Evolutionary conservation across 192 early-diverging fungal genomes (phyloP), one percentile per base, ranked within the genome.

Genomic region (Backusella parvicylindrica): DNA sequence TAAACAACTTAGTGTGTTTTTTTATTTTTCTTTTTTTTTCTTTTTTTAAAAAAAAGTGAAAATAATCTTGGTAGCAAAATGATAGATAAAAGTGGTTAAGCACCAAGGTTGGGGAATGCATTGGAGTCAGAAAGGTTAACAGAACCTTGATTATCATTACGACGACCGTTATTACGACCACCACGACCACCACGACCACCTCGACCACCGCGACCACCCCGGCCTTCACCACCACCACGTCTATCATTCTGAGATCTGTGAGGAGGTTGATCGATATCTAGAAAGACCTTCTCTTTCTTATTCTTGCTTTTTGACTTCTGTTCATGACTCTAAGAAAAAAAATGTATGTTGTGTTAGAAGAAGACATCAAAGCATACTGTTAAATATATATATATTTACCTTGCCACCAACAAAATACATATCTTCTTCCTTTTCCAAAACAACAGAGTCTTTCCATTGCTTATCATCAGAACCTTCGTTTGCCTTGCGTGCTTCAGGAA

Each of bases 381-480:
- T 66, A 21, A 23, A 30, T 30, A 30, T 2, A n/a, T 35, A 35
- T 66, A 21, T 53, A 43, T 11, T 36, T 70, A 91, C 93, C 86
- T 92, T 93, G 74, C 84, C 85, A 71, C 84, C 85, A 71, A 85
- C 84, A 30, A 92, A 89, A 75, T 90, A 93, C 74, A 89, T 90
- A 37, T 90, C 93, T 67, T 92, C 90, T 49, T 94, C 92, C 77
- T 91, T 90, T 72, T 89, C 79, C 73, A 97, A 84, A 33, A 87
- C 82, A 70, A 91, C 88, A 65, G 87, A 82, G 67, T 86, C 85
- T 87, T 94, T 94, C 89, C 93, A 94, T 79, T 95, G 86, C 56
- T 84, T 82, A 65, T 95, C 87, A 75, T 96, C 95, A 35, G 87
- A 86, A 40, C 94, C 96, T 83, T 96, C 94, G 85, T 98, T 98